These are phyloP conservation scores for Areca catechu DNA, from an alignment of 176 grass and related monocot species.

Conservation along the genomic window DNA sequence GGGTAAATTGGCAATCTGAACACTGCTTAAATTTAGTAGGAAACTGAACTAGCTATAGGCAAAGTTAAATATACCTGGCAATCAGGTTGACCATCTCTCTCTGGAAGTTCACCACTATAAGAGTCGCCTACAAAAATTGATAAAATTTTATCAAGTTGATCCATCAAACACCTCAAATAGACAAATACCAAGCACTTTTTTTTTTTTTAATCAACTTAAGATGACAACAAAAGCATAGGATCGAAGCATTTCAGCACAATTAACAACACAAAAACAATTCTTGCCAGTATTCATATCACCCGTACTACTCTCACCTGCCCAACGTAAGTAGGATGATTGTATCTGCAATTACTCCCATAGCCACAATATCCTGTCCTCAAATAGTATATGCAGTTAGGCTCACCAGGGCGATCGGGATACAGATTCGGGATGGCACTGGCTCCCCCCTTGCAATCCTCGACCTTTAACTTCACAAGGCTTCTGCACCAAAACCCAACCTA, in stretches of 20 bases:
- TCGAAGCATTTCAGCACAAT: too few species aligned
- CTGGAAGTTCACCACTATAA: slow-evolving; percentile 29
- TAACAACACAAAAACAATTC: not conserved
- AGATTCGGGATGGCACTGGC: slow-evolving; percentile 2
- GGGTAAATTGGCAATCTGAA: too few species aligned
- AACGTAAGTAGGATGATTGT: slow-evolving; percentile 29
- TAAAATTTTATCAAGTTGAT: not conserved
- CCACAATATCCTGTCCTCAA: slow-evolving; percentile 26
- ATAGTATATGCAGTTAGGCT: slow-evolving; percentile 36
- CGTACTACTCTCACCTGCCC: slow-evolving; percentile 10
- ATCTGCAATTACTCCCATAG: slow-evolving; percentile 38
- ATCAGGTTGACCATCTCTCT: slow-evolving; percentile 45
- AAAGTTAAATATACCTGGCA: slow-evolving; percentile 32
- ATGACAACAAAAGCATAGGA: too few species aligned
- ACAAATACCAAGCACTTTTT: too few species aligned
- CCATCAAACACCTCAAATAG: too few species aligned
- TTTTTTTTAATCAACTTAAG: too few species aligned
- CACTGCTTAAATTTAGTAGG: too few species aligned
- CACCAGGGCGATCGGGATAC: slow-evolving; percentile 30
- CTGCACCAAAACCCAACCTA: slow-evolving; percentile 1
- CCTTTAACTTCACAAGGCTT: slow-evolving; percentile 22
- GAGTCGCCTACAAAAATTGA: slow-evolving; percentile 19
- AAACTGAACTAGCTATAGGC: too few species aligned
- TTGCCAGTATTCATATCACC: not conserved
- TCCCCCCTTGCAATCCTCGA: slow-evolving; percentile 12